A percentile compares a stretch with the other conserved stretches of the same genome.
phyloP scores from a whole-genome alignment of 1,284 basidiomycete genomes.

The Dichomitus squalens region DNA sequence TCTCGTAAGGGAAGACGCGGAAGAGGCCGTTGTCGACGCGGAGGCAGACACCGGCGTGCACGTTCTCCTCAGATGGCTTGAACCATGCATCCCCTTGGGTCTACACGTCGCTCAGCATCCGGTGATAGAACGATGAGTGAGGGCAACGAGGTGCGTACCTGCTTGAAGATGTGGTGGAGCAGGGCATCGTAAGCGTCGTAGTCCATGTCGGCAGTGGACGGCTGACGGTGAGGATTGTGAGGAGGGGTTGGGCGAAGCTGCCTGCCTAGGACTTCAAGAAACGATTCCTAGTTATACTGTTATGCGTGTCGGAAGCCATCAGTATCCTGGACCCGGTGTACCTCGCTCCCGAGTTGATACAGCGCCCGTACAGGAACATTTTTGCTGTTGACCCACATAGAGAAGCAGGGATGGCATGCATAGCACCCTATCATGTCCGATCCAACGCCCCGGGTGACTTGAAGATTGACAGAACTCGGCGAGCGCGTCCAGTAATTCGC shows the following conservation, averaged over 20 bases:
- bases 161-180: conserved; percentile 64
- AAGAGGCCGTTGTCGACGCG: conserved; percentile 62
- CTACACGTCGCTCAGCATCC: conserved; percentile 31
- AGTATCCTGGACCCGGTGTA: neutral
- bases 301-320: neutral
- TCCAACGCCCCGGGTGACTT: conserved; percentile 10
- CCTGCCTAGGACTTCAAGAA: neutral
- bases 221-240: neutral
- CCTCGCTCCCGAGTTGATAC: conserved; percentile 1
- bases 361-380: neutral
- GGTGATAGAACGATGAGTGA: neutral
- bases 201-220: conserved; percentile 47
- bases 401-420: neutral
- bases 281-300: neutral
- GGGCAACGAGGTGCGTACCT: conserved; percentile 29
- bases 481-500: conserved; percentile 9
- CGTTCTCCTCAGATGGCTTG: conserved; percentile 72
- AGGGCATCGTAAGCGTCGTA: conserved; percentile 76
- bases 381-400: neutral
- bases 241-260: neutral
- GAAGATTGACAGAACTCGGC: conserved; percentile 11
- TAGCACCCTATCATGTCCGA: conserved; percentile 4
- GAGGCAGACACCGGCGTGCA: conserved; percentile 69
- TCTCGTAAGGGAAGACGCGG: conserved; percentile 72
- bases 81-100: conserved; percentile 78